Conservation (phyloP, 1,284 basidiomycete genomes). For the Sanghuangporus weigelae region DNA sequence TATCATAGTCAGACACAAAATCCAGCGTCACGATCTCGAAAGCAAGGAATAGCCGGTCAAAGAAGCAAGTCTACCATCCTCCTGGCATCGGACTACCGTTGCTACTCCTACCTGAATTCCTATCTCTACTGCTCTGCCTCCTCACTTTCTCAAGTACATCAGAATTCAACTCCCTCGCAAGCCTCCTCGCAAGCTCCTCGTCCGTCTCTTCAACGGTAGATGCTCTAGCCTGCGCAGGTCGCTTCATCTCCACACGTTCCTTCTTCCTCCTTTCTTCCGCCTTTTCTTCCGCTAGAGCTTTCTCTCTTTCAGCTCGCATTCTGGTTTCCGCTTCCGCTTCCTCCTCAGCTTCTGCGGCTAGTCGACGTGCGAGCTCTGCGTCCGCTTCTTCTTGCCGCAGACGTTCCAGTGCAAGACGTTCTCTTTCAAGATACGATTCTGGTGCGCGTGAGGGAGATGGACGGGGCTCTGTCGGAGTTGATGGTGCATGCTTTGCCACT, state of each 20-base stretch:
- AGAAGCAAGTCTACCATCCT: not conserved
- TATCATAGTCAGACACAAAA: too few species aligned
- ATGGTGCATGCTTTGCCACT: not conserved
- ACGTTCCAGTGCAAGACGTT: constrained; percentile 12
- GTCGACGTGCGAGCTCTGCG: constrained; percentile 12
- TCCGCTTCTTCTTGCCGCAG: constrained; percentile 18
- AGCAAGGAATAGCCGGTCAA: not conserved
- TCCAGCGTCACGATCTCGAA: too few species aligned
- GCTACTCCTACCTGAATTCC: not conserved
- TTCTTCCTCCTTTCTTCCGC: not conserved
- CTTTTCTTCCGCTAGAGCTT: not conserved
- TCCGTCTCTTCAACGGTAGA: constrained; percentile 19
- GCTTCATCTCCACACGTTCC: not conserved
- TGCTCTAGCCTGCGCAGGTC: not conserved
- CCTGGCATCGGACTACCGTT: constrained; percentile 4
- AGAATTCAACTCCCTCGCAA: constrained; percentile 19
- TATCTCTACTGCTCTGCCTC: not conserved
- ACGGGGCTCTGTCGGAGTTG: not conserved
- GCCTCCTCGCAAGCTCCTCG: constrained; percentile 17
- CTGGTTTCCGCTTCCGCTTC: not conserved
- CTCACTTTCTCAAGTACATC: constrained; percentile 7
- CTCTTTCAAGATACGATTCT: constrained; percentile 12
- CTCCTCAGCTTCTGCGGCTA: not conserved
- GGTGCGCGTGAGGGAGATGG: not conserved
- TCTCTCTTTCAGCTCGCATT: not conserved